Percentiles rank a stretch among this genome's conserved stretches.
Conservation (phyloP, 108 stramenopile species). For the Cafeteria roenbergensis region DNA sequence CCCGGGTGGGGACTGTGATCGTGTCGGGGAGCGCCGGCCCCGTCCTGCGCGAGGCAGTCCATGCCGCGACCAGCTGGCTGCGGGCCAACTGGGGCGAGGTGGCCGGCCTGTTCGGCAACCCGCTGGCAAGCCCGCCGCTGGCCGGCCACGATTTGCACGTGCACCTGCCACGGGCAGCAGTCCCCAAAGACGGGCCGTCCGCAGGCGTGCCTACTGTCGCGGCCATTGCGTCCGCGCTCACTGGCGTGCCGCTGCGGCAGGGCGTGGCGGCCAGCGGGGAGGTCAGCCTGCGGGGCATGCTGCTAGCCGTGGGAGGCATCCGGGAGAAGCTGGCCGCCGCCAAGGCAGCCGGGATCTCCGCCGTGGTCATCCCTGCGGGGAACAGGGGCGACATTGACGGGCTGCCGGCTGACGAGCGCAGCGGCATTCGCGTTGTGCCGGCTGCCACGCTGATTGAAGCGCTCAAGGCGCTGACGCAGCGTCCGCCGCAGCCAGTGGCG, state of each 20-base stretch:
- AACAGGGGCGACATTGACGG: too few species aligned
- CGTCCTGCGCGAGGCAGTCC: constrained; percentile 75
- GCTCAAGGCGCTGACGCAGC: too few species aligned
- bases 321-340: constrained; percentile 96
- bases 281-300: constrained; percentile 64
- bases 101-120: background rate
- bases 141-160: constrained; percentile 73
- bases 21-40: constrained; percentile 80
- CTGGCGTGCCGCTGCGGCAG: constrained; percentile 63
- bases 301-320: constrained; percentile 86
- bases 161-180: constrained; percentile 95
- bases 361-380: constrained; percentile 67
- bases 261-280: constrained; percentile 80
- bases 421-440: too few species aligned
- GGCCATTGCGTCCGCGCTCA: constrained; percentile 74
- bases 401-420: too few species aligned
- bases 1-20: too few species aligned
- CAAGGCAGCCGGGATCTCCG: constrained; percentile 69
- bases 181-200: constrained; percentile 91
- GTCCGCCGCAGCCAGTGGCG: too few species aligned
- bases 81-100: constrained; percentile 56
- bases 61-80: constrained; percentile 83
- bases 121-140: constrained; percentile 15
- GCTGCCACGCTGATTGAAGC: too few species aligned
- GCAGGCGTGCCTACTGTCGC: constrained; percentile 87